Evolutionary conservation across 257 asterid genomes (phyloP).

Genomic region (Penstemon eatonii): DNA sequence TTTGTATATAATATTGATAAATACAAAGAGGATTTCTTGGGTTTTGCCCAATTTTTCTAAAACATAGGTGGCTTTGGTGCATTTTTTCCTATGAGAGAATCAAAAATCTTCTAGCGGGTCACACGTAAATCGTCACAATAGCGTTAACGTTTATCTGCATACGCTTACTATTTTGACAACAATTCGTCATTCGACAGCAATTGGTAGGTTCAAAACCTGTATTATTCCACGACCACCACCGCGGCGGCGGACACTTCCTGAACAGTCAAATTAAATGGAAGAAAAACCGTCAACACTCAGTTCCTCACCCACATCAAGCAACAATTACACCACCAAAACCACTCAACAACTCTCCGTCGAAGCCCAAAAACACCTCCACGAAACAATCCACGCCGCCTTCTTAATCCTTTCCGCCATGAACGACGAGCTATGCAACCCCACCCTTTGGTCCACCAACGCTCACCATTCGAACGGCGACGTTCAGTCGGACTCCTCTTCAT

Average conservation of each 20-base stretch:
- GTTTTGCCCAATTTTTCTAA: too few relatives aligned
- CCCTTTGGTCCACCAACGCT: conserved; percentile 69
- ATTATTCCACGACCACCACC: neutral
- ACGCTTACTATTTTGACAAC: too few relatives aligned
- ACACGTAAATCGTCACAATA: too few relatives aligned
- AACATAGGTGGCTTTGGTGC: too few relatives aligned
- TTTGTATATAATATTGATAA: too few relatives aligned
- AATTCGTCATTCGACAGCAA: too few relatives aligned
- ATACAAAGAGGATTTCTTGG: too few relatives aligned
- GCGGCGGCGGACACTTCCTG: neutral
- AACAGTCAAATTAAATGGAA: conserved; percentile 28
- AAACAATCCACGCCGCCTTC: conserved; percentile 60
- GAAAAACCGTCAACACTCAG: conserved; percentile 28
- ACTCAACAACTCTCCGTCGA: conserved; percentile 51
- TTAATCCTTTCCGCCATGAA: conserved; percentile 65
- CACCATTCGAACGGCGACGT: conserved; percentile 60
- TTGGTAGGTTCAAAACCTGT: too few relatives aligned
- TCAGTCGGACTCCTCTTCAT: conserved; percentile 55
- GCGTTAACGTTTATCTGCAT: too few relatives aligned
- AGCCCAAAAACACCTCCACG: conserved; percentile 57
- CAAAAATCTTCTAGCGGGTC: too few relatives aligned
- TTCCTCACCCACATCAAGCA: conserved; percentile 27
- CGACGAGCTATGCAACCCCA: conserved; percentile 82
- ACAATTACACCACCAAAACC: conserved; percentile 15
- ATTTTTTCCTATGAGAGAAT: too few relatives aligned